A percentile compares a stretch with the other conserved stretches of the same genome.
Conservation (phyloP, 2,329 filamentous ascomycete genomes). For the Colletotrichum sp. region DNA sequence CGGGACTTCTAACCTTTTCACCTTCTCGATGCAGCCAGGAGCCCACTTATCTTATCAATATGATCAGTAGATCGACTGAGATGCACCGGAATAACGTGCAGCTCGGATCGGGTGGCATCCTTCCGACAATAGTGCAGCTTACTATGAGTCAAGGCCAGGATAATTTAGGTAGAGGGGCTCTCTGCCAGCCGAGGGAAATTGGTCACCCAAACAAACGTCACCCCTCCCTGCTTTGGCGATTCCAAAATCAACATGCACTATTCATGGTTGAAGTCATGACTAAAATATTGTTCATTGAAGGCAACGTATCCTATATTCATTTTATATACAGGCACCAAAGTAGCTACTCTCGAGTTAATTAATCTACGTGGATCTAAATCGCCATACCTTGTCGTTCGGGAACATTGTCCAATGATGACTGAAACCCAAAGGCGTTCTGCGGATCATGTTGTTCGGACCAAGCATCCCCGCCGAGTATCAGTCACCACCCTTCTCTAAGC, state of each 20-base stretch:
- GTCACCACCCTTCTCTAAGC: not conserved
- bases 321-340: no score
- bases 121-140: not conserved
- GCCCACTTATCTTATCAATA: not conserved
- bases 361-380: no score
- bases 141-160: not conserved
- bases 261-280: no score
- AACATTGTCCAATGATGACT: not conserved
- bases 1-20: not conserved
- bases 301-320: no score
- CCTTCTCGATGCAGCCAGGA: not conserved
- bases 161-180: not conserved
- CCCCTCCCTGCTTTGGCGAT: not conserved
- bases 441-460: rapidly evolving
- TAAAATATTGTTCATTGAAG: no score
- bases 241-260: not conserved
- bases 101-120: no score
- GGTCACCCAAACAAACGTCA: not conserved
- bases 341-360: no score
- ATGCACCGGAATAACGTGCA: not conserved
- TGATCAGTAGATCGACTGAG: not conserved
- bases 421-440: not conserved
- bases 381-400: rapidly evolving
- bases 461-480: not conserved
- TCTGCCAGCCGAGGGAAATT: not conserved